Conservation (phyloP, 768 basidiomycete genomes). For the Lepiota subincarnata region DNA sequence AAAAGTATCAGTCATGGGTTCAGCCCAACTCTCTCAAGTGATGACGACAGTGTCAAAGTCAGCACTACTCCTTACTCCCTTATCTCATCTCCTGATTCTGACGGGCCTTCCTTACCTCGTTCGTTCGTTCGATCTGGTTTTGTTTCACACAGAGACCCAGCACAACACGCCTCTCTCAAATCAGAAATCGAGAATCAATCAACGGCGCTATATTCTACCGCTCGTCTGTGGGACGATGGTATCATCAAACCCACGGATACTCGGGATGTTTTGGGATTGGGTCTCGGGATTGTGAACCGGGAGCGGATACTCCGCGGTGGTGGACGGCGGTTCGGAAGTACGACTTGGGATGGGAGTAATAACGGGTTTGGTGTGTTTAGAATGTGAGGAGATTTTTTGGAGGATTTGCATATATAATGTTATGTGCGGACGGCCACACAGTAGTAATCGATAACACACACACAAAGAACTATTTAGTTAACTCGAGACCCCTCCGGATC, state of each 20-base stretch:
- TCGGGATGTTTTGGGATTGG: slow-evolving; percentile 81
- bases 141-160: slow-evolving; percentile 57
- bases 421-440: neutral
- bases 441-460: neutral
- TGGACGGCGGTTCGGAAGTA: slow-evolving; percentile 19
- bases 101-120: neutral
- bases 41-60: slow-evolving; percentile 89
- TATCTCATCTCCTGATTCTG: neutral
- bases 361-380: slow-evolving; percentile 88
- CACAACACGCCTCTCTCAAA: slow-evolving; percentile 70
- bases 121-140: neutral
- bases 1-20: slow-evolving; percentile 94
- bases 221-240: slow-evolving; percentile 92
- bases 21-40: slow-evolving; percentile 87
- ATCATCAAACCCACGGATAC: slow-evolving; percentile 90
- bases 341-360: slow-evolving; percentile 69
- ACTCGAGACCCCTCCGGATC: no score
- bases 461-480: no score
- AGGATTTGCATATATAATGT: no score
- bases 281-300: slow-evolving; percentile 73
- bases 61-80: slow-evolving; percentile 17
- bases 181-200: slow-evolving; percentile 87
- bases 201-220: slow-evolving; percentile 82
- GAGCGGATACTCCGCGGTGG: slow-evolving; percentile 21
- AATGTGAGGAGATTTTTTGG: slow-evolving; percentile 53